A percentile compares a stretch with the other conserved stretches of the same genome.
Evolutionary conservation across 495 filamentous ascomycete genomes (phyloP).

Genomic region (Daldinia grandis): DNA sequence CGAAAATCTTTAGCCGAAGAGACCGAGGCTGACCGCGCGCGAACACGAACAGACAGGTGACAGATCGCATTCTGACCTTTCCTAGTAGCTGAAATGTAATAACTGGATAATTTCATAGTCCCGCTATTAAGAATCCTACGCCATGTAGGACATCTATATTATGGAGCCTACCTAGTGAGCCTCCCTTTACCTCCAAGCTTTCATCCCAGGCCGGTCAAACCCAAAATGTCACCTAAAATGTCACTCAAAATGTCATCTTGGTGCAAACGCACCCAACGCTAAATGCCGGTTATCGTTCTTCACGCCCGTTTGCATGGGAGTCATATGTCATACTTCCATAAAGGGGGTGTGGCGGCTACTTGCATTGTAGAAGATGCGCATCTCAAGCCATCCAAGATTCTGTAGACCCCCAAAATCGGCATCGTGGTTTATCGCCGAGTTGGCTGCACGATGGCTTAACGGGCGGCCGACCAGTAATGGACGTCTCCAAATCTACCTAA

Average conservation of each 20-base stretch:
- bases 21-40: background rate
- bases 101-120: background rate
- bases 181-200: background rate
- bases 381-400: background rate
- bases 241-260: background rate
- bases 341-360: slow-evolving; percentile 4
- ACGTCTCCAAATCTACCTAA: slow-evolving; percentile 14
- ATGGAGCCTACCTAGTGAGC: background rate
- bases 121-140: background rate
- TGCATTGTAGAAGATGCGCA: slow-evolving; percentile 5
- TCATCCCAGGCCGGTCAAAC: background rate
- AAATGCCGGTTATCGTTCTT: background rate
- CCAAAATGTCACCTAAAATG: background rate
- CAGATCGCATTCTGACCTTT: background rate
- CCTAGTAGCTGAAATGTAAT: background rate
- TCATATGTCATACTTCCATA: slow-evolving; percentile 9
- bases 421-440: slow-evolving; percentile 7
- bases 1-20: background rate
- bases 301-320: slow-evolving; percentile 11
- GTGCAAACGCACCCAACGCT: background rate
- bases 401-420: slow-evolving; percentile 4
- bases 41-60: background rate
- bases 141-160: background rate
- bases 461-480: slow-evolving; percentile 19
- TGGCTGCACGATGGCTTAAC: slow-evolving; percentile 1